Conservation (phyloP, 371 early-diverging fungal species). For the Rhizopus sp. region DNA sequence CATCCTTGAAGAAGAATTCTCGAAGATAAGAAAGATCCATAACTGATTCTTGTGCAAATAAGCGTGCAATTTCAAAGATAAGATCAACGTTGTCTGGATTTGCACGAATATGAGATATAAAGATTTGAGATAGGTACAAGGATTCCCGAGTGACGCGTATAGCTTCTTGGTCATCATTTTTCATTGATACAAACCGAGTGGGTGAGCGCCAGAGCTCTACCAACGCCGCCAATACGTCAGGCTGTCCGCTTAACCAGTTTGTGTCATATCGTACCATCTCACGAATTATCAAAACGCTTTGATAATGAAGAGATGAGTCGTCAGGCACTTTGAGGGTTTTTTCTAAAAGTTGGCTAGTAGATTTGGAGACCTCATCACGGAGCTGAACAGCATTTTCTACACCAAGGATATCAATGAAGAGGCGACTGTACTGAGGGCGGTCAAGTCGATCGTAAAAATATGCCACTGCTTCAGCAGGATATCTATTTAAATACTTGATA, state of each 20-base stretch:
- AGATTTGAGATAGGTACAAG: slow-evolving; percentile 67
- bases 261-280: slow-evolving; percentile 60
- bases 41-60: slow-evolving; percentile 73
- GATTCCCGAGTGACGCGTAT: slow-evolving; percentile 56
- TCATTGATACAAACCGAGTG: slow-evolving; percentile 51
- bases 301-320: slow-evolving; percentile 42
- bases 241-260: slow-evolving; percentile 59
- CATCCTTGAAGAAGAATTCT: slow-evolving; percentile 71
- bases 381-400: slow-evolving; percentile 67
- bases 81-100: slow-evolving; percentile 70
- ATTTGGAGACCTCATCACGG: slow-evolving; percentile 68
- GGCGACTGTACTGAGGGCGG: slow-evolving; percentile 51
- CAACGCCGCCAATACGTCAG: slow-evolving; percentile 53
- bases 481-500: slow-evolving; percentile 87
- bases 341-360: slow-evolving; percentile 57
- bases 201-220: slow-evolving; percentile 59
- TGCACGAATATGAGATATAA: slow-evolving; percentile 63
- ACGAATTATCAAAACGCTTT: slow-evolving; percentile 68
- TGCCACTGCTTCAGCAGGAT: slow-evolving; percentile 80
- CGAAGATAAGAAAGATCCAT: slow-evolving; percentile 73
- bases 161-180: slow-evolving; percentile 55
- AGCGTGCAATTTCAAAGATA: slow-evolving; percentile 76
- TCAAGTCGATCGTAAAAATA: slow-evolving; percentile 83
- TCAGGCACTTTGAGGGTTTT: slow-evolving; percentile 51
- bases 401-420: slow-evolving; percentile 75